These are phyloP conservation scores for Dalbergia cochinchinensis DNA, from an alignment of 306 rosid species.

Conservation along the genomic window DNA sequence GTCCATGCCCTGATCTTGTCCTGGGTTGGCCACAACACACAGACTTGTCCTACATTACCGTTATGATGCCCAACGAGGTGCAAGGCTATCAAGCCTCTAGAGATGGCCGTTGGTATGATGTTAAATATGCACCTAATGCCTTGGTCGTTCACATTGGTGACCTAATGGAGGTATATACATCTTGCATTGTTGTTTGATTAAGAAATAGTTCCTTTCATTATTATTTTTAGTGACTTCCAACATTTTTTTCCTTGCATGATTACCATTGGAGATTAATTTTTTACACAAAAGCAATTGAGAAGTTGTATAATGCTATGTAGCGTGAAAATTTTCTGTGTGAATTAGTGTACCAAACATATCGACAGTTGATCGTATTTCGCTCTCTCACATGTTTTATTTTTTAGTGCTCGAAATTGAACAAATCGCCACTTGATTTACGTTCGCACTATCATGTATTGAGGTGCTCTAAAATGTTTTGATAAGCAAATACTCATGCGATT, in stretches of 20 bases:
- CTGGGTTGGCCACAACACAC: constrained; percentile 83
- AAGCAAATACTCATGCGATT: not conserved
- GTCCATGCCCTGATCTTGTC: constrained; percentile 80
- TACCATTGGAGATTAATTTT: not conserved
- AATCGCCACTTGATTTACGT: too few relatives aligned
- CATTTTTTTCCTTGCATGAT: too few relatives aligned
- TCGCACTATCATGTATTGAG: too few relatives aligned
- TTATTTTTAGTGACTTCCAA: too few relatives aligned
- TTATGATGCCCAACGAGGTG: constrained; percentile 78
- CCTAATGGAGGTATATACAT: constrained; percentile 69
- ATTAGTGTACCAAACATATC: too few relatives aligned
- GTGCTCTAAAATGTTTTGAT: not conserved
- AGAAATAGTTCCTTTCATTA: not conserved
- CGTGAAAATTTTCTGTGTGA: too few relatives aligned
- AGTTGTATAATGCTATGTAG: too few relatives aligned
- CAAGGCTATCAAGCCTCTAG: constrained; percentile 83
- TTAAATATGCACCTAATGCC: constrained; percentile 77
- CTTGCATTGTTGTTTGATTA: not conserved
- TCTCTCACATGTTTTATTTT: too few relatives aligned
- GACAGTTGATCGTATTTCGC: too few relatives aligned
- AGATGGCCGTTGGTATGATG: constrained; percentile 74
- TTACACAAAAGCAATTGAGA: not conserved
- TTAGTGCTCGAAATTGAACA: too few relatives aligned
- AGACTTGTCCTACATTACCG: constrained; percentile 71
- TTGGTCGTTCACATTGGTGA: constrained; percentile 82